These are phyloP conservation scores for Flaveria brownii DNA, from an alignment of 129 eudicot genomes.

Conservation along the genomic window DNA sequence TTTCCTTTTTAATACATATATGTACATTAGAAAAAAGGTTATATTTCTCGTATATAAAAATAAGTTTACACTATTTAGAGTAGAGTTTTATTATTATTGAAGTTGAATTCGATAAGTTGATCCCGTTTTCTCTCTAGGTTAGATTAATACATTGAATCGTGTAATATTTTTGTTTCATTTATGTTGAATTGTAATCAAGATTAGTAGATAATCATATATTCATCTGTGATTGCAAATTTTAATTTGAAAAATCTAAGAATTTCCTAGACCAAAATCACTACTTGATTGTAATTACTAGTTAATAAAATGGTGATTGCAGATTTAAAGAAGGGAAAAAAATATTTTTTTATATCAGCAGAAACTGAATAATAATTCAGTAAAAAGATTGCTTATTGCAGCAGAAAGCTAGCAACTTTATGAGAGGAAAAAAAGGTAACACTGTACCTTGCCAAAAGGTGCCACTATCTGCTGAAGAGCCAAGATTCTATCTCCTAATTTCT, in stretches of 20 bases:
- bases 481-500: constrained; percentile 90
- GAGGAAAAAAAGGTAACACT: constrained; percentile 16
- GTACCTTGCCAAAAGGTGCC: constrained; percentile 94
- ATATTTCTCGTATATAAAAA: background rate
- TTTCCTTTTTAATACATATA: background rate
- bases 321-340: background rate
- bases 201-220: background rate
- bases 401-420: constrained; percentile 30
- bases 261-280: constrained; percentile 6
- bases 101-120: background rate
- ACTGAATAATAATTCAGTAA: background rate
- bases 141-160: too few relatives aligned
- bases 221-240: background rate
- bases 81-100: background rate
- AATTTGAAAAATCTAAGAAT: background rate
- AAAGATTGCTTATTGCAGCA: constrained; percentile 11
- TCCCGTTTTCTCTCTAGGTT: too few relatives aligned
- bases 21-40: background rate
- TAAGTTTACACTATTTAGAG: background rate
- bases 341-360: background rate
- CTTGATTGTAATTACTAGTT: background rate
- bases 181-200: background rate
- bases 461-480: constrained; percentile 89
- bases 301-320: background rate
- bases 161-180: too few relatives aligned